Evolutionary conservation across 108 stramenopile species (phyloP), one percentile per base, ranked within the genome.

Genomic region (Seminavis robusta): DNA sequence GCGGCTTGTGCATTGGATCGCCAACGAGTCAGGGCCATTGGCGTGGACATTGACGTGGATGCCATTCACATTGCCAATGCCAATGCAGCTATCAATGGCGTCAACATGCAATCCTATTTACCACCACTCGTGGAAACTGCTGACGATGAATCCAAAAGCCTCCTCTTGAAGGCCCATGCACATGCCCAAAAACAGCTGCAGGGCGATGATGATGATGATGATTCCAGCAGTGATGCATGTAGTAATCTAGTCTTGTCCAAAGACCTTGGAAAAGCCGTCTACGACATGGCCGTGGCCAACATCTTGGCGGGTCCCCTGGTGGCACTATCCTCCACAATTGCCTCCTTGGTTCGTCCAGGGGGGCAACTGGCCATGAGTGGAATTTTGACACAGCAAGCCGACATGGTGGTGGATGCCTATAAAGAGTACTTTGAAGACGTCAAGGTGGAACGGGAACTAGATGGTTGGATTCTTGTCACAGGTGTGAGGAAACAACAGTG

Each of bases 11-110:
- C 66, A 43, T 51, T 90, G 49, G 63, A 72, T 31, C 68, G 61
- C 16, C 37, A 47, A 32, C 64, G 43, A 40, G 60, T 76, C 3
- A 47, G 33, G 8, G 67, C 76, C 38, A 52, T 90, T 9, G 88
- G 88, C 36, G 69, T 90, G 41, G 88, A 90, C 37, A 83, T 90
- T 55, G 88, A 90, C 57, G 77, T 81, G 11, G 89, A 91, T 68
- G 85, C 89, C 1, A 77, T 86, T 31, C 77, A 56, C 23, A 87
- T 91, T 43, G 89, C 79, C 9, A 80, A 87, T 61, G 74, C 66
- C 40, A 86, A 91, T 69, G 78, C 83, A n/a, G 36, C 43, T 16
- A 76, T 47, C 40, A 91, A 91, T 56, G 33, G 59, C 15, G 71
- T 85, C 0, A 34, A 37, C 11, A 91, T 91, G 89, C 56, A 47